Conservation (phyloP, 1,284 basidiomycete species). For the Xerocomus minutiporus region DNA sequence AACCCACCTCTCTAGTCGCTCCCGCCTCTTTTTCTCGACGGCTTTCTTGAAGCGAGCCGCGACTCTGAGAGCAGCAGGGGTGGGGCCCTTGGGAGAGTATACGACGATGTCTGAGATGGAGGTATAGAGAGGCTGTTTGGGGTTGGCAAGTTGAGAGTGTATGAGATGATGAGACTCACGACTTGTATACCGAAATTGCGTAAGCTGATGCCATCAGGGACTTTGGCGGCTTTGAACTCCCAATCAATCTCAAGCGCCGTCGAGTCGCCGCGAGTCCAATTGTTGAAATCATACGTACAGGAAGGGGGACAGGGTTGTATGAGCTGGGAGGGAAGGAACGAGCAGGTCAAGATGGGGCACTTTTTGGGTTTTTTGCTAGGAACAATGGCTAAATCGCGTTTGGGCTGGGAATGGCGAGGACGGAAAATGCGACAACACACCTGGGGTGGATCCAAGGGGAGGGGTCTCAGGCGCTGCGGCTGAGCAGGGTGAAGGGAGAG, state of each 20-base stretch:
- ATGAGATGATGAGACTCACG: conserved; percentile 44
- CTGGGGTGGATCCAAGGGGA: conserved; percentile 1
- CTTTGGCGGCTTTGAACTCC: conserved; percentile 60
- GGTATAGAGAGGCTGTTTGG: conserved; percentile 49
- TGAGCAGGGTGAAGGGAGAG: conserved; percentile 23
- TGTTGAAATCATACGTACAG: conserved; percentile 20
- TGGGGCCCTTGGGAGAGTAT: conserved; percentile 47
- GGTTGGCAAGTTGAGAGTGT: conserved; percentile 3
- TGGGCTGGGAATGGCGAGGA: not conserved
- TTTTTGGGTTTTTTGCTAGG: conserved; percentile 11
- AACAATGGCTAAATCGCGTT: conserved; percentile 12
- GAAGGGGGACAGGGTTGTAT: conserved; percentile 26
- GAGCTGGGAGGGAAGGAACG: conserved; percentile 47
- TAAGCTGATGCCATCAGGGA: conserved; percentile 72
- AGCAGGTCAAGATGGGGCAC: conserved; percentile 45
- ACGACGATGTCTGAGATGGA: conserved; percentile 63
- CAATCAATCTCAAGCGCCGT: conserved; percentile 37
- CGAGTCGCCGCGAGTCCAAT: conserved; percentile 18
- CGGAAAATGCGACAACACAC: conserved; percentile 3
- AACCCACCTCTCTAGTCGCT: conserved; percentile 29
- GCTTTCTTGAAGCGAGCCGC: conserved; percentile 39
- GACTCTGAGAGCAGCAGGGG: conserved; percentile 39
- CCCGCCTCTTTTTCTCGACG: conserved; percentile 38
- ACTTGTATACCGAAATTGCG: conserved; percentile 82
- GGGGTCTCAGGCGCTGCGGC: conserved; percentile 11